These are phyloP conservation scores for Ostreobium quekettii DNA, from an alignment of 139 green algal species.

Conservation along the genomic window DNA sequence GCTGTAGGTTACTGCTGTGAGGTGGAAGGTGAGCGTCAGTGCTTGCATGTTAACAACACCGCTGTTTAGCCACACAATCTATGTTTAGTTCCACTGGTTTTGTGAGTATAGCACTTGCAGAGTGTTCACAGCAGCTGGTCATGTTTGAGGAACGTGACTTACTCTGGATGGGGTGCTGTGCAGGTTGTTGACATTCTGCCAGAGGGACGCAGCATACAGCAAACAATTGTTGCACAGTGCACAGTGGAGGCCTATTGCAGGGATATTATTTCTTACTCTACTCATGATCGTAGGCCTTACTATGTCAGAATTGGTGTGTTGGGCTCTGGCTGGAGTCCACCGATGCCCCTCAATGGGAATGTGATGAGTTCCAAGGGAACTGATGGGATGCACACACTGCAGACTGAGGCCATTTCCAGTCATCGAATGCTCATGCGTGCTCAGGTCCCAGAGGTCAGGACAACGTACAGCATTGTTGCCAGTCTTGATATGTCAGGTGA, in stretches of 20 bases:
- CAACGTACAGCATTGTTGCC: not conserved
- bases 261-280: constrained; percentile 3
- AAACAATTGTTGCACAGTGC: not conserved
- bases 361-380: not conserved
- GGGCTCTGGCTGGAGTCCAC: not conserved
- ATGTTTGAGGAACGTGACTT: too few species aligned
- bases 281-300: not conserved
- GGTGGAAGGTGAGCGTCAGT: too few species aligned
- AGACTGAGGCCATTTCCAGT: not conserved
- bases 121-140: too few species aligned
- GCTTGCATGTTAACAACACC: too few species aligned
- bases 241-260: not conserved
- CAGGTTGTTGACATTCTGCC: not conserved
- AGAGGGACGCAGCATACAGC: not conserved
- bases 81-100: too few species aligned
- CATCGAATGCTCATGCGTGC: not conserved
- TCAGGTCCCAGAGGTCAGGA: not conserved
- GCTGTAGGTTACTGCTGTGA: too few species aligned
- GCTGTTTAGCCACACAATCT: too few species aligned
- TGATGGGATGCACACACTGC: not conserved
- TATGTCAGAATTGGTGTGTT: constrained; percentile 1
- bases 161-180: too few species aligned
- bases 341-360: not conserved
- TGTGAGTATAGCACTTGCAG: too few species aligned
- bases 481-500: constrained; percentile 10